Evolutionary conservation across 352 stramenopile genomes (phyloP), one percentile per base, ranked within the genome.

Genomic region (Achlya hypogyna): DNA sequence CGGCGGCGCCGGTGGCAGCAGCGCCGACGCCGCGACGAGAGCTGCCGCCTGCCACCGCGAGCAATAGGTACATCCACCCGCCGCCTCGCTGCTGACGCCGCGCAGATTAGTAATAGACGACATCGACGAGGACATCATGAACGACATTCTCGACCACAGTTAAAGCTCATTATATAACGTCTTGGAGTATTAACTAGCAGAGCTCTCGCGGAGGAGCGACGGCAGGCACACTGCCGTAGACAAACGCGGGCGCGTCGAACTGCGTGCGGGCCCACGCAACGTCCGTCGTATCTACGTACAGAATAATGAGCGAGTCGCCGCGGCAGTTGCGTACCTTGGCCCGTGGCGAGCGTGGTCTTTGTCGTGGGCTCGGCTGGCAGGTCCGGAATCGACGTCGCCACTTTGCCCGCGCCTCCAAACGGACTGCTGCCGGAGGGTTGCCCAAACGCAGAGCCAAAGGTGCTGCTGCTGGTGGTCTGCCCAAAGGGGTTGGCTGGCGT

Each of bases 61-160:
- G 1, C 38, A 18, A 45, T 9, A 45, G 38, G 38, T 45, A 45
- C 38, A 9, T 42, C 6, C 34, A 42, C 14, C 34, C 6, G 14
- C n/a, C n/a, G n/a, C n/a, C n/a, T n/a, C n/a, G n/a, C n/a, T n/a
- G n/a, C n/a, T n/a, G n/a, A n/a, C n/a, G n/a, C n/a, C n/a, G n/a
- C n/a, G n/a, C n/a, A 56, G 49, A n/a, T 56, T 56, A 56, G 49
- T 56, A 38, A 56, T 56, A 56, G 49, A 56, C 8, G 49, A 56
- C 49, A 56, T 56, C 8, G 49, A 56, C 31, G 49, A 56, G 31
- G 49, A 56, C 49, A 56, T 56, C 25, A 56, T 56, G 49, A 56
- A 56, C 10, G 49, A 56, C 25, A 56, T 56, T 35, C 49, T 56
- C 2, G 25, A 56, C 49, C 10, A 56, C 12, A 56, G 25, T 20